phyloP scores from a whole-genome alignment of 768 basidiomycete species.

The Naematelia aurantialba region DNA sequence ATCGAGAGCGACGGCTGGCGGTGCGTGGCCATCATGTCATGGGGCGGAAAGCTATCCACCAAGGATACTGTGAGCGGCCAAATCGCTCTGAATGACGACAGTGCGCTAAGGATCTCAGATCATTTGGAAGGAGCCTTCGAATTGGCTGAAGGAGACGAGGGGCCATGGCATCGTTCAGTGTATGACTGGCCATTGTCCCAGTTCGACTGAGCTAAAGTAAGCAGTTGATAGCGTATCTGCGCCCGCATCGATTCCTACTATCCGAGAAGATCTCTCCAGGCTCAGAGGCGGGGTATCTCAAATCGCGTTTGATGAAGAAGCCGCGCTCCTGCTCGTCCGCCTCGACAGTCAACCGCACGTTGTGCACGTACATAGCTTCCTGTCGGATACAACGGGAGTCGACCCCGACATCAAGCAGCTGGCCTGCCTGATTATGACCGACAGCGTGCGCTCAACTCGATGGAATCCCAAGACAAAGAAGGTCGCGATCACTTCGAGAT shows the following conservation, averaged over 20 bases:
- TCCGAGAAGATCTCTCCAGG: conserved; percentile 61
- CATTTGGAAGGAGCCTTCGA: conserved; percentile 78
- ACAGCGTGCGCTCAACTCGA: conserved; percentile 62
- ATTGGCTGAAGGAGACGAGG: conserved; percentile 78
- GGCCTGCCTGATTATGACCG: conserved; percentile 58
- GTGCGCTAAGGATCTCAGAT: conserved; percentile 54
- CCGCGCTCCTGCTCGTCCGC: conserved; percentile 67
- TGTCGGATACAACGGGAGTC: conserved; percentile 56
- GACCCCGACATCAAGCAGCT: conserved; percentile 25
- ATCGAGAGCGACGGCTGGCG: conserved; percentile 47
- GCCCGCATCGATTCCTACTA: conserved; percentile 21
- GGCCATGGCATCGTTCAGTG: conserved; percentile 86
- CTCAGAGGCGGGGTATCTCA: conserved; percentile 62
- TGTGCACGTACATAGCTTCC: conserved; percentile 70
- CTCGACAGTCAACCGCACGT: conserved; percentile 54
- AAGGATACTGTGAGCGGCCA: conserved; percentile 27
- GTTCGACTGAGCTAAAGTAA: neutral
- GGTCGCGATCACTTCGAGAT: conserved; percentile 15
- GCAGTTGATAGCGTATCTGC: conserved; percentile 29
- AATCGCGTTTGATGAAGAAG: conserved; percentile 76
- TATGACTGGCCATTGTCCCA: conserved; percentile 43
- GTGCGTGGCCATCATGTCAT: conserved; percentile 34
- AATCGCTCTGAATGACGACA: neutral
- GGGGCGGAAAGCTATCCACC: conserved; percentile 11
- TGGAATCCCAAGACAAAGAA: conserved; percentile 64